Percentiles rank a stretch among this genome's conserved stretches.
Conservation (phyloP, 2,329 filamentous ascomycete species). For the Sclerotinia sclerotiorum region DNA sequence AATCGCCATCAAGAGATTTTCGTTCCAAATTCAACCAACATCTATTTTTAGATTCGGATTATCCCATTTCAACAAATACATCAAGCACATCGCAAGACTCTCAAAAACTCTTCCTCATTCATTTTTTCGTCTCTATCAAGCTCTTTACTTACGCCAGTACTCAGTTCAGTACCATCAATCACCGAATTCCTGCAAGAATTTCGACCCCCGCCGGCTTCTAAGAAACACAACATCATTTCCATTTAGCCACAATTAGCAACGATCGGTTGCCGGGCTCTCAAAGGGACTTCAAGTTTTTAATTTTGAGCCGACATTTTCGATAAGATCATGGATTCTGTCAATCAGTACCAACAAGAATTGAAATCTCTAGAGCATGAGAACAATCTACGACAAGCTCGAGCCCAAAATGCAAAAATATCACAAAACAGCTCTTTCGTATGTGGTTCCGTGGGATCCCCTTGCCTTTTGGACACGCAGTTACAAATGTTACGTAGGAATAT, state of each 20-base stretch:
- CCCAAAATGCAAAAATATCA: neutral
- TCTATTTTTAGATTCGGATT: constrained; percentile 16
- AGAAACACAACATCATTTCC: neutral
- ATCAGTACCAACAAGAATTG: constrained; percentile 11
- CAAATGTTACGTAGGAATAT: constrained; percentile 14
- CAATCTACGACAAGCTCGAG: constrained; percentile 12
- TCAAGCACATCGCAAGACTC: constrained; percentile 2
- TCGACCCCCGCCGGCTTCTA: neutral
- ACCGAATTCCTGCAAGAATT: neutral
- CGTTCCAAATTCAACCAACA: neutral
- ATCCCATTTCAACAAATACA: constrained; percentile 5
- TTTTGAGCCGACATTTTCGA: neutral
- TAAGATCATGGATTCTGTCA: constrained; percentile 1
- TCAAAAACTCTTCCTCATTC: neutral
- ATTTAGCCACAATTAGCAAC: neutral
- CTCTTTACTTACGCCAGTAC: neutral
- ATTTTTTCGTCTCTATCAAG: neutral
- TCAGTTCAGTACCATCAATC: neutral
- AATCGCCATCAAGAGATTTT: constrained; percentile 1
- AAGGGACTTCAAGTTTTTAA: neutral
- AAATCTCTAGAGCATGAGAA: constrained; percentile 14
- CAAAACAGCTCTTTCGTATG: constrained; percentile 1
- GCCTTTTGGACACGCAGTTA: constrained; percentile 9
- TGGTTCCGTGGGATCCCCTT: constrained; percentile 4
- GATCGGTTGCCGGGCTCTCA: neutral